Evolutionary conservation across 2,329 filamentous ascomycete species (phyloP), one percentile per base, ranked within the genome.

Genomic region (Exophiala aquamarina): DNA sequence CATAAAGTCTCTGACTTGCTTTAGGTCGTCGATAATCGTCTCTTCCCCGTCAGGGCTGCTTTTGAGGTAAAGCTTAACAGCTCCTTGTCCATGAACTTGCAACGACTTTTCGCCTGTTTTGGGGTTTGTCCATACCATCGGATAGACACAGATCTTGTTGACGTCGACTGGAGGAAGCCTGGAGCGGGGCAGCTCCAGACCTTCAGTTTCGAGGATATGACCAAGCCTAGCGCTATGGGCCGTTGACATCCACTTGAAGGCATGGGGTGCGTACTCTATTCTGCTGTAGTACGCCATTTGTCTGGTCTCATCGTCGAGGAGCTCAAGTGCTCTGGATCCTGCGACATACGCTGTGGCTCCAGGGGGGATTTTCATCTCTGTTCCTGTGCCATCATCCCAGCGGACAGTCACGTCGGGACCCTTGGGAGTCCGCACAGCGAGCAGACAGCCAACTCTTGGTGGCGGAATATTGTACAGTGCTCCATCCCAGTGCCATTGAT

Each of bases 51-150:
- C 58, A 3, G 59, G 54, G 17, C 50, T 56, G 48, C 50, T 59
- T 46, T 61, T 63, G 34, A 67, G 61, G 47, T 62, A 66, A 31
- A 68, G 52, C 55, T 63, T 66, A 17, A 61, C 59, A 13, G 65
- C 65, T 1, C 60, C 65, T 46, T 68, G 63, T 11, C 65, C 65
- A 52, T 67, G 65, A 10, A 68, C 60, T 50, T 68, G 66, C 39
- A 68, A 50, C 14, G 57, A 59, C 50, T 58, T 60, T 50, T 60
- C 58, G 2, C 58, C 58, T 13, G 65, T 67, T 38, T 59, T 57
- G 7, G 65, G 65, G 50, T 68, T 68, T 20, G 62, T 63, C 64
- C 65, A 67, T 9, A 66, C 65, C 66, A 68, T 67, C 1, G 66
- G 64, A 45, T 67, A 67, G 20, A 61, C 51, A 49, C 63, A 66